These are phyloP conservation scores for Xylaria venustula DNA, from an alignment of 495 filamentous ascomycete genomes.

Conservation along the genomic window DNA sequence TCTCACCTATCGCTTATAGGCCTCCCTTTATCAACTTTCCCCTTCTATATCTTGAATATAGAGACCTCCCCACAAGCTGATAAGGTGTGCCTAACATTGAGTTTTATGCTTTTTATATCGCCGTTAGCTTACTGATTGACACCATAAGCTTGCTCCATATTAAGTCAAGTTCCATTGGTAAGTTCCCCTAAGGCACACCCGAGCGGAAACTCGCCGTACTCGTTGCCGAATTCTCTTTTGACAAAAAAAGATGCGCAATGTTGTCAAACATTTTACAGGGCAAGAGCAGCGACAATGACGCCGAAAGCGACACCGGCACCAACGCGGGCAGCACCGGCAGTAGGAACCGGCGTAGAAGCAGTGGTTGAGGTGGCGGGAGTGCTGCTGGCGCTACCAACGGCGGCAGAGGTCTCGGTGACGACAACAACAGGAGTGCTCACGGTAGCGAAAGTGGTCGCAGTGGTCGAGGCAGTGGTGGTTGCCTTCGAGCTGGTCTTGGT, in stretches of 20 bases:
- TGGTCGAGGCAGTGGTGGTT: background rate
- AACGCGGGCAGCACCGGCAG: constrained; percentile 30
- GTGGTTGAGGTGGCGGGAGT: constrained; percentile 19
- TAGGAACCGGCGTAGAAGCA: constrained; percentile 12
- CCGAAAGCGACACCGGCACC: constrained; percentile 39
- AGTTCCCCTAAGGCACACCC: background rate
- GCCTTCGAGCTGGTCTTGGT: constrained; percentile 12
- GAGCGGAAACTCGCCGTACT: background rate
- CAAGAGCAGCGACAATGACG: constrained; percentile 40
- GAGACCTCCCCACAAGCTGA: constrained; percentile 11
- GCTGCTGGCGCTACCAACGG: constrained; percentile 1
- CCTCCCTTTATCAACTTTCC: background rate
- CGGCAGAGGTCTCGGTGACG: background rate
- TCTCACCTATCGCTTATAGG: background rate
- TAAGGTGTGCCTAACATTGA: background rate
- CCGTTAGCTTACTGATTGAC: background rate
- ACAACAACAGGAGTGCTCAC: background rate
- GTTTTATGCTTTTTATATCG: background rate
- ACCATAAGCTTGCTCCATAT: background rate
- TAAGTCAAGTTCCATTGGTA: background rate
- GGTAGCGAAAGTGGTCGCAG: background rate
- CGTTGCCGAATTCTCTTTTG: background rate
- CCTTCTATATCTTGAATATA: background rate
- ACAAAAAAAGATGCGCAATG: background rate
- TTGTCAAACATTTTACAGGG: constrained; percentile 32